Evolutionary conservation across 768 basidiomycete genomes (phyloP).

Genomic region (Rubroboletus satanas): DNA sequence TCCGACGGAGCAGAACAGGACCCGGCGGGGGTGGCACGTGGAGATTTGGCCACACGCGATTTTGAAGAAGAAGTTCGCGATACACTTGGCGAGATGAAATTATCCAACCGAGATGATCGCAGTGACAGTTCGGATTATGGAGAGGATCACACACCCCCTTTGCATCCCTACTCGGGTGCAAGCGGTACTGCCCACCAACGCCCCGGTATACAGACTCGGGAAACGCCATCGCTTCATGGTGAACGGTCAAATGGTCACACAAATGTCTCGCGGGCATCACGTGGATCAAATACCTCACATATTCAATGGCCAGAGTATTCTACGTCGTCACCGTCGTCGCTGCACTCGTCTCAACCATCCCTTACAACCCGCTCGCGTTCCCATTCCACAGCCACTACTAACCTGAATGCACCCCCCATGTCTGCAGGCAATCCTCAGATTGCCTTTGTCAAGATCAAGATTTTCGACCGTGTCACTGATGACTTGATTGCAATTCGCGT

Average conservation of each 20-base stretch:
- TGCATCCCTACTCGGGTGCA: slow-evolving; percentile 41
- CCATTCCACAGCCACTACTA: slow-evolving; percentile 47
- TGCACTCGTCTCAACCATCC: slow-evolving; percentile 51
- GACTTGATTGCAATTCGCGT: slow-evolving; percentile 97
- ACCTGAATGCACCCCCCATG: slow-evolving; percentile 63
- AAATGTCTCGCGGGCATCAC: slow-evolving; percentile 27
- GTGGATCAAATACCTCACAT: slow-evolving; percentile 27
- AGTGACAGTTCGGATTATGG: slow-evolving; percentile 69
- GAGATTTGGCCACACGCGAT: slow-evolving; percentile 31
- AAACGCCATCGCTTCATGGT: slow-evolving; percentile 30
- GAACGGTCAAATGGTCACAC: slow-evolving; percentile 31
- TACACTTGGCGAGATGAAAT: slow-evolving; percentile 44
- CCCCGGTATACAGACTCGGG: slow-evolving; percentile 38
- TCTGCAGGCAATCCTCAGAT: slow-evolving; percentile 75
- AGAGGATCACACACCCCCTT: slow-evolving; percentile 38
- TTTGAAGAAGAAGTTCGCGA: slow-evolving; percentile 45
- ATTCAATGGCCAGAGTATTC: slow-evolving; percentile 27
- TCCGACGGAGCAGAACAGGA: slow-evolving; percentile 33
- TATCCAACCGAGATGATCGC: slow-evolving; percentile 44
- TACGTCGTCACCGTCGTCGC: slow-evolving; percentile 45
- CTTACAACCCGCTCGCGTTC: slow-evolving; percentile 54
- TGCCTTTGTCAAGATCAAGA: slow-evolving; percentile 97
- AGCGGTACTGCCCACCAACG: slow-evolving; percentile 38
- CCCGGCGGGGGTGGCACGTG: slow-evolving; percentile 31
- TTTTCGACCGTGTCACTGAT: slow-evolving; percentile 89